Evolutionary conservation across 768 basidiomycete species (phyloP).

Genomic region (Trametes meyenii): DNA sequence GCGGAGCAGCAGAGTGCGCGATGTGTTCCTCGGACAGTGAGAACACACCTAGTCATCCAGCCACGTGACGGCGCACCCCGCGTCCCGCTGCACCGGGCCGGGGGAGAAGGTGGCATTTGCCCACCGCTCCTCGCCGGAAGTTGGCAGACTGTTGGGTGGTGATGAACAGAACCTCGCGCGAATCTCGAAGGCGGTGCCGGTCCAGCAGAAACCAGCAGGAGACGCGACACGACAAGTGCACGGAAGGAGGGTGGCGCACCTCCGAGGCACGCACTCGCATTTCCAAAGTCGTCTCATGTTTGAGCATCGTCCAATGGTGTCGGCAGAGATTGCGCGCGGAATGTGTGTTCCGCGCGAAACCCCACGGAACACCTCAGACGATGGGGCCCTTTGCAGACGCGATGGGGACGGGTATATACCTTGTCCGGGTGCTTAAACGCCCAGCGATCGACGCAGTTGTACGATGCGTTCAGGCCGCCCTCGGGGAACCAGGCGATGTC

Average conservation of each 20-base stretch:
- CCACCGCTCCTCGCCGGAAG: too few species aligned
- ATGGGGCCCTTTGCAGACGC: neutral
- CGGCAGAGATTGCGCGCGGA: constrained; percentile 1
- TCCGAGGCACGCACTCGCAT: neutral
- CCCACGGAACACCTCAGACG: constrained; percentile 1
- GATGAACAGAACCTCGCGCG: too few species aligned
- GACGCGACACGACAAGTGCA: too few species aligned
- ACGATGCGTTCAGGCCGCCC: constrained; percentile 87
- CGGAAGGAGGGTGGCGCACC: neutral
- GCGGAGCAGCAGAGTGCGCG: too few species aligned
- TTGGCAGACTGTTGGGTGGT: too few species aligned
- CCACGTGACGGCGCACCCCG: too few species aligned
- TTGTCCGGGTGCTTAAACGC: constrained; percentile 88
- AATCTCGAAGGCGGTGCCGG: too few species aligned
- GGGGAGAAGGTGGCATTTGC: too few species aligned
- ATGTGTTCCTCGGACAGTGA: neutral
- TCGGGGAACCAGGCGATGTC: constrained; percentile 98
- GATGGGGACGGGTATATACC: constrained; percentile 37
- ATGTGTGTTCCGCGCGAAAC: constrained; percentile 6
- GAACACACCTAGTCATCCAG: neutral
- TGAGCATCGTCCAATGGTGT: neutral
- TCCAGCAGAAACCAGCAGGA: too few species aligned
- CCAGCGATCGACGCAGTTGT: constrained; percentile 98
- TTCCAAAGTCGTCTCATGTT: neutral
- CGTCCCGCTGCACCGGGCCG: too few species aligned